Conservation (phyloP, 805 yeast species). For the Zygosaccharomyces rouxii region DNA sequence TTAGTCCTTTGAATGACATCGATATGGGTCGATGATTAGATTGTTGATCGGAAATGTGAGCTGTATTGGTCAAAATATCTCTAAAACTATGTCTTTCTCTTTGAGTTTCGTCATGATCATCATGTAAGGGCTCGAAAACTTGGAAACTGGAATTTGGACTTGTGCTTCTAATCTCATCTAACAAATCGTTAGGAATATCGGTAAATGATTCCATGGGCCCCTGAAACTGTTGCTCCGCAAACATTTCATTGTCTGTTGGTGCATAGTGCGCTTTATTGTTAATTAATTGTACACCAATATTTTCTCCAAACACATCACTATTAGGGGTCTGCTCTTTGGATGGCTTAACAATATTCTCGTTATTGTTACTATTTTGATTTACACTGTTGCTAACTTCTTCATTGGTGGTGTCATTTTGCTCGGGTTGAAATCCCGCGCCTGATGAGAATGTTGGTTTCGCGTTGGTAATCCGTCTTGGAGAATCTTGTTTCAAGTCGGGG, state of each 20-base stretch:
- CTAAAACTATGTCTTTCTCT: constrained; percentile 4
- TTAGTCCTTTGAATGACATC: constrained; percentile 58
- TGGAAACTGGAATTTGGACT: constrained; percentile 3
- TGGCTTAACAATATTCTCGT: not conserved
- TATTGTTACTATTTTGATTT: not conserved
- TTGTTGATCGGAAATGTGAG: constrained; percentile 22
- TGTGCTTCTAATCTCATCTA: constrained; percentile 3
- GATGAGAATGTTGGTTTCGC: not conserved
- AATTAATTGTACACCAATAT: not conserved
- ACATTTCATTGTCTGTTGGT: not conserved
- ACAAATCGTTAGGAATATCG: constrained; percentile 3
- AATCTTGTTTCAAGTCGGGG: not conserved
- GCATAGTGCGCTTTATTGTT: not conserved
- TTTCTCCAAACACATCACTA: not conserved
- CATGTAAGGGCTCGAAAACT: not conserved
- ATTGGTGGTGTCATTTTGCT: not conserved
- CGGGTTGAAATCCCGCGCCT: not conserved
- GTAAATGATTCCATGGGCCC: not conserved
- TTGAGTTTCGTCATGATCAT: not conserved
- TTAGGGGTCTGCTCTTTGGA: not conserved
- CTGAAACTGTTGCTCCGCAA: not conserved
- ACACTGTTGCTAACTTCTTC: not conserved
- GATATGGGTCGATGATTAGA: constrained; percentile 36
- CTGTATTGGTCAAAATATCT: constrained; percentile 4
- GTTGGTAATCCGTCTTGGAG: constrained; percentile 1